phyloP scores from a whole-genome alignment of 1,284 basidiomycete species.

The Rhodotorula sp. region DNA sequence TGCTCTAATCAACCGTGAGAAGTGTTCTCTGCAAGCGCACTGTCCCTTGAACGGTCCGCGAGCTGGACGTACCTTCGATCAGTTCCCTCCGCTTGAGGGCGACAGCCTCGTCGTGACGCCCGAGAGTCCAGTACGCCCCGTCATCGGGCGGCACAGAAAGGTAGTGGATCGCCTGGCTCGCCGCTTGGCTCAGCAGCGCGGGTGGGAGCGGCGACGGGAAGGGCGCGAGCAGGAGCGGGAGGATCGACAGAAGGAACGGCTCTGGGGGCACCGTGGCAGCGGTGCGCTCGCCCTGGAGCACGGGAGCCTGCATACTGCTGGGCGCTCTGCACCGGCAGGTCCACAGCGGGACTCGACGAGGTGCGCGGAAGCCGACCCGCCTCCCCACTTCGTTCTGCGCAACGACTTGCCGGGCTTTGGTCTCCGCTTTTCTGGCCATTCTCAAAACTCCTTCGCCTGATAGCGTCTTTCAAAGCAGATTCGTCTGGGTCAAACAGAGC shows the following conservation, averaged over 20 bases:
- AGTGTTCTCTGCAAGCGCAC: background rate
- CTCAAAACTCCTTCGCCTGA: too few relatives aligned
- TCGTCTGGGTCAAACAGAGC: too few relatives aligned
- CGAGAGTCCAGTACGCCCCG: constrained; percentile 22
- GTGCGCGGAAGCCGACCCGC: too few relatives aligned
- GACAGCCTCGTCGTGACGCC: constrained; percentile 5
- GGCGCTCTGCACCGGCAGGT: too few relatives aligned
- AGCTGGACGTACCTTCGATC: constrained; percentile 14
- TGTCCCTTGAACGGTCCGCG: too few relatives aligned
- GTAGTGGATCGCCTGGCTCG: constrained; percentile 22
- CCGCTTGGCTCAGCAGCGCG: background rate
- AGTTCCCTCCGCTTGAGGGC: constrained; percentile 3
- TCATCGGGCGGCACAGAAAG: constrained; percentile 11
- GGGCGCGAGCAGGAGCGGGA: constrained; percentile 22
- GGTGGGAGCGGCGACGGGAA: constrained; percentile 9
- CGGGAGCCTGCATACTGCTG: too few relatives aligned
- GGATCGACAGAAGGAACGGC: constrained; percentile 13
- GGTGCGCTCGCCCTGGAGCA: background rate
- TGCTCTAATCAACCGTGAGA: background rate
- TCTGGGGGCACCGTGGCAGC: constrained; percentile 1
- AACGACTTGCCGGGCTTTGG: too few relatives aligned
- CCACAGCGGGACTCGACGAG: too few relatives aligned
- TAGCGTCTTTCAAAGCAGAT: too few relatives aligned
- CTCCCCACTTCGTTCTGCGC: too few relatives aligned
- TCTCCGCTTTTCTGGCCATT: too few relatives aligned